Percentiles rank a stretch among this genome's conserved stretches.
Conservation (phyloP, 768 basidiomycete species). For the Tylopilus rubrobrunneus region DNA sequence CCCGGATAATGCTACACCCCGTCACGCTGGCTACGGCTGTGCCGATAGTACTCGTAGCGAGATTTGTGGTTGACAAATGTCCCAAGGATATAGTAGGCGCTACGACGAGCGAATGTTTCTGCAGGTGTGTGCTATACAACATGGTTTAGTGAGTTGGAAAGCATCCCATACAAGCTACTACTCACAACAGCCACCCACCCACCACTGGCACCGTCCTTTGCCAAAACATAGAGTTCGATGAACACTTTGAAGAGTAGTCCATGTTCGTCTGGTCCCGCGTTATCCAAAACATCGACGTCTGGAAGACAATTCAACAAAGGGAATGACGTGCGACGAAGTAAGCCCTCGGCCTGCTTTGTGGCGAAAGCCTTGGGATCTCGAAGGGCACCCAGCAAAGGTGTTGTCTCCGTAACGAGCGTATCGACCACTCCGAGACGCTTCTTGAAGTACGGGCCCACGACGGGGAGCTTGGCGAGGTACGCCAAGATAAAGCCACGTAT, state of each 20-base stretch:
- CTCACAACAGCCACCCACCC: conserved; percentile 21
- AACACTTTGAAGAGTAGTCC: conserved; percentile 6
- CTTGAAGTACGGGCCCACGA: conserved; percentile 23
- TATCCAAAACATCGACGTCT: conserved; percentile 18
- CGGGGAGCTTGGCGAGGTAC: conserved; percentile 18
- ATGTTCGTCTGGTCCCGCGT: conserved; percentile 2
- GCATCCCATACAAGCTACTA: neutral
- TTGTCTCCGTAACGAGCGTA: conserved; percentile 17
- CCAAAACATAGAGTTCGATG: conserved; percentile 22
- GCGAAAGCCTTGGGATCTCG: conserved; percentile 22
- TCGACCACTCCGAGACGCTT: conserved; percentile 1
- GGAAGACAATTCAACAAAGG: conserved; percentile 18
- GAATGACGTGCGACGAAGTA: conserved; percentile 12
- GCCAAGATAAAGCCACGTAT: conserved; percentile 9
- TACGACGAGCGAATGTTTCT: conserved; percentile 24
- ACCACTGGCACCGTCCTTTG: conserved; percentile 19
- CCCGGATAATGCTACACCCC: conserved; percentile 41
- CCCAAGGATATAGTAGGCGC: conserved; percentile 40
- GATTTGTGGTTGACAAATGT: conserved; percentile 49
- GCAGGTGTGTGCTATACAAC: conserved; percentile 14
- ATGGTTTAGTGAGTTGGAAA: neutral
- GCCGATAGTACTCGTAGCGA: conserved; percentile 47
- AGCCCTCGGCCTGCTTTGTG: conserved; percentile 13
- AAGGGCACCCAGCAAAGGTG: conserved; percentile 23
- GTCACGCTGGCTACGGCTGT: conserved; percentile 41